Conservation (phyloP, 129 eudicot genomes). For the Arctium lappa region DNA sequence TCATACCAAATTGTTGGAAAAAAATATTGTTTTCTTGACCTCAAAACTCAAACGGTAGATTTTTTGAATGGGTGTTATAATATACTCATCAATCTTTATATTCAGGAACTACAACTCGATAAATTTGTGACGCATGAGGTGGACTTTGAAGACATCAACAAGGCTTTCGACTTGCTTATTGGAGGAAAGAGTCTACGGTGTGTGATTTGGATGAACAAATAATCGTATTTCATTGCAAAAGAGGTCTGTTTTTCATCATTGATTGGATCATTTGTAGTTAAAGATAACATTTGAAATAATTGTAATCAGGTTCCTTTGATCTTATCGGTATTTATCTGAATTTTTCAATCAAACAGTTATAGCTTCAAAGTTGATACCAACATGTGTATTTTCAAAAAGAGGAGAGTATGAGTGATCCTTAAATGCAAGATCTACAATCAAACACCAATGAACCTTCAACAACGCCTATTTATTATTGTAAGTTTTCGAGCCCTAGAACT, state of each 20-base stretch:
- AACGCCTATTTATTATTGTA: neutral
- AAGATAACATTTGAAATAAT: neutral
- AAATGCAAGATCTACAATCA: neutral
- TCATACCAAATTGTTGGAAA: neutral
- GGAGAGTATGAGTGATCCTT: neutral
- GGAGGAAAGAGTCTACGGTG: slow-evolving; percentile 75
- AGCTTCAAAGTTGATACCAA: slow-evolving; percentile 17
- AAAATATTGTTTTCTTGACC: neutral
- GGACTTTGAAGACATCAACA: slow-evolving; percentile 67
- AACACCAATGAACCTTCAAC: slow-evolving; percentile 1
- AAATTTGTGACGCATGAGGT: slow-evolving; percentile 86
- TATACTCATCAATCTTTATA: neutral
- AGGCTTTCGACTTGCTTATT: slow-evolving; percentile 72
- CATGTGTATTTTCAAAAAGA: neutral
- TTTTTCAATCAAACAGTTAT: slow-evolving; percentile 43
- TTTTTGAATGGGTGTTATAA: neutral
- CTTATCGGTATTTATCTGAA: slow-evolving; percentile 22
- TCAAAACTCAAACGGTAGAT: neutral
- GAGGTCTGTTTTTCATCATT: neutral
- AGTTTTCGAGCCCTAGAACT: neutral
- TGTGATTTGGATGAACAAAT: slow-evolving; percentile 84
- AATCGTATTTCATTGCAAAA: neutral
- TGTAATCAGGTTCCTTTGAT: neutral
- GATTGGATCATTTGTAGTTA: neutral
- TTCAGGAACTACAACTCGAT: slow-evolving; percentile 70